Percentiles rank a stretch among this genome's conserved stretches.
phyloP scores from a whole-genome alignment of 1,139 yeast genomes.

The Pneumocystis jirovecii region DNA sequence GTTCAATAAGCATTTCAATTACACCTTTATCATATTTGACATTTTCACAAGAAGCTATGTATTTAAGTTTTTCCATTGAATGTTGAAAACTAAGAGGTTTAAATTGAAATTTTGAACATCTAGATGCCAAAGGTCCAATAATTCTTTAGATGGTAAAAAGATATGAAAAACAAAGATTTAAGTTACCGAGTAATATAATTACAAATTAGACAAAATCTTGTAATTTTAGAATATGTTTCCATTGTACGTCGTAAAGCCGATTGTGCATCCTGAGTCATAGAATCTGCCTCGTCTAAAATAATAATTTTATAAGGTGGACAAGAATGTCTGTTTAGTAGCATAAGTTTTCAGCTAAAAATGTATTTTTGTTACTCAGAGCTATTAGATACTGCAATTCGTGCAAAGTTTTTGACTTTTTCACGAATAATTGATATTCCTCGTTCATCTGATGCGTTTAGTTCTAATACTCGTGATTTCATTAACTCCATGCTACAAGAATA shows the following conservation, averaged over 20 bases:
- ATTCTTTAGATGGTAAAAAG: conserved; percentile 32
- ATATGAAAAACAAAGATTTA: not conserved
- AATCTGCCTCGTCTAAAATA: conserved; percentile 86
- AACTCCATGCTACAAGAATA: conserved; percentile 24
- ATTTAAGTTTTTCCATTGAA: conserved; percentile 51
- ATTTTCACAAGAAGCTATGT: conserved; percentile 39
- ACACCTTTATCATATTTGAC: conserved; percentile 37
- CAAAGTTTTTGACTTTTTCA: conserved; percentile 83
- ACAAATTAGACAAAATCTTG: conserved; percentile 86
- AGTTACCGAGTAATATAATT: conserved; percentile 59
- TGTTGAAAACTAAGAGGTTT: conserved; percentile 55
- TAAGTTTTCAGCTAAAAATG: conserved; percentile 21
- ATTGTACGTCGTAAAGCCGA: conserved; percentile 88
- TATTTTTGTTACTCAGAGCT: conserved; percentile 38
- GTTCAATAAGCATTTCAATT: conserved; percentile 45
- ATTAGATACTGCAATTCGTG: conserved; percentile 70
- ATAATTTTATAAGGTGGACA: conserved; percentile 87
- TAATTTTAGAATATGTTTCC: conserved; percentile 85
- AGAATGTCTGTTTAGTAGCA: conserved; percentile 43
- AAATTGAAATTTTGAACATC: conserved; percentile 91
- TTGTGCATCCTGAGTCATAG: conserved; percentile 98
- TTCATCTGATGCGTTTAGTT: conserved; percentile 90
- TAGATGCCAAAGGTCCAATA: conserved; percentile 87
- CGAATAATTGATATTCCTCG: conserved; percentile 87
- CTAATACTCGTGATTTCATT: conserved; percentile 65